Conservation (phyloP, 2,329 filamentous ascomycete species). For the Hymenoscyphus fraxineus region DNA sequence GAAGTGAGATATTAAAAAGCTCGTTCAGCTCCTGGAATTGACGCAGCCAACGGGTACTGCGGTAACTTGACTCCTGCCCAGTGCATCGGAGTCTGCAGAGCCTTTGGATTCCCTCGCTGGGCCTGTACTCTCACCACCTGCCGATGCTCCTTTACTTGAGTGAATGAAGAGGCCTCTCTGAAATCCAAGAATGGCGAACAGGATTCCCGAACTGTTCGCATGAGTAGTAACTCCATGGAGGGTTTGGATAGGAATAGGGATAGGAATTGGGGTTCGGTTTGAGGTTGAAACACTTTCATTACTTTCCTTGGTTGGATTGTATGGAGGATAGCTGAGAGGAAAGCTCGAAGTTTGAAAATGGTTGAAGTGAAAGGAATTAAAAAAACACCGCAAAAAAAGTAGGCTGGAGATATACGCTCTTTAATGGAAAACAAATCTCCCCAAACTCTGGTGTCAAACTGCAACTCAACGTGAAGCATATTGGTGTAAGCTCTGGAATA, state of each 20-base stretch:
- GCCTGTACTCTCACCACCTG: background rate
- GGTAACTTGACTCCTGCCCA: background rate
- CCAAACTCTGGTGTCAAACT: background rate
- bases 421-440: constrained; percentile 1
- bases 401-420: background rate
- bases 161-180: background rate
- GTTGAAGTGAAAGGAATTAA: background rate
- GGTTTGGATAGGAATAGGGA: background rate
- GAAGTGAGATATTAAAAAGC: background rate
- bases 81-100: background rate
- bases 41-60: background rate
- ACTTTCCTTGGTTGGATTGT: background rate
- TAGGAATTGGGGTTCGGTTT: background rate
- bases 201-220: background rate
- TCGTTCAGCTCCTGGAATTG: background rate
- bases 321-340: background rate
- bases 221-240: background rate
- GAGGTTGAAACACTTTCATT: background rate
- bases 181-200: background rate
- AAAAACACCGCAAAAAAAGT: background rate
- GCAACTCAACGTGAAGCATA: background rate
- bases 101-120: background rate
- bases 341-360: background rate
- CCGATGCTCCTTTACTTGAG: background rate
- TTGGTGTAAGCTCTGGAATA: background rate